A percentile compares a stretch with the other conserved stretches of the same genome.
These are phyloP conservation scores for Fraxinus sp. DNA, from an alignment of 305 asterid species.

Conservation along the genomic window DNA sequence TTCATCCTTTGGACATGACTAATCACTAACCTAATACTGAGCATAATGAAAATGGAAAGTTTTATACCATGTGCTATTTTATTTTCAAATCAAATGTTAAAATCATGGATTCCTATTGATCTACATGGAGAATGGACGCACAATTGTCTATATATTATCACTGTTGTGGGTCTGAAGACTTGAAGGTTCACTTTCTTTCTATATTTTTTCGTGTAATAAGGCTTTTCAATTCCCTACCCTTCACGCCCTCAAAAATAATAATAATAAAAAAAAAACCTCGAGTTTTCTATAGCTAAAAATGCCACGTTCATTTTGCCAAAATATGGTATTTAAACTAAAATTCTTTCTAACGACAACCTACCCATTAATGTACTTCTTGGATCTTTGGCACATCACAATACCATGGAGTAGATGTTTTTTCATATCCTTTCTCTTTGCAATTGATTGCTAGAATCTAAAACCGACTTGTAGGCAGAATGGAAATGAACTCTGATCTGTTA, in stretches of 20 bases:
- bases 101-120: not conserved
- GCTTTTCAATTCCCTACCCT: not conserved
- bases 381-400: not conserved
- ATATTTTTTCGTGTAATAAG: not conserved
- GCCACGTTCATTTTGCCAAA: not conserved
- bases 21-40: not conserved
- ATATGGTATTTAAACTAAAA: slow-evolving; percentile 9
- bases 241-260: not conserved
- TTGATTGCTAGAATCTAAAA: not conserved
- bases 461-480: not conserved
- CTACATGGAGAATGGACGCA: not conserved
- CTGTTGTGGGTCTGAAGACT: not conserved
- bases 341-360: not conserved
- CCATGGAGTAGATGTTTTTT: not conserved
- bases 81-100: not conserved
- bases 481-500: not conserved
- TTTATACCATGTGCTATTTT: not conserved
- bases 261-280: not conserved
- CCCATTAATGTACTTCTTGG: not conserved
- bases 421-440: not conserved
- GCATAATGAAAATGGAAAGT: not conserved
- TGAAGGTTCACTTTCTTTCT: not conserved
- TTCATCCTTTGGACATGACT: not conserved
- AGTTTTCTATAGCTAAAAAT: not conserved
- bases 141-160: slow-evolving; percentile 1